A percentile compares a stretch with the other conserved stretches of the same genome.
phyloP scores from a whole-genome alignment of 176 grass and related monocot species.

The Lolium rigidum region DNA sequence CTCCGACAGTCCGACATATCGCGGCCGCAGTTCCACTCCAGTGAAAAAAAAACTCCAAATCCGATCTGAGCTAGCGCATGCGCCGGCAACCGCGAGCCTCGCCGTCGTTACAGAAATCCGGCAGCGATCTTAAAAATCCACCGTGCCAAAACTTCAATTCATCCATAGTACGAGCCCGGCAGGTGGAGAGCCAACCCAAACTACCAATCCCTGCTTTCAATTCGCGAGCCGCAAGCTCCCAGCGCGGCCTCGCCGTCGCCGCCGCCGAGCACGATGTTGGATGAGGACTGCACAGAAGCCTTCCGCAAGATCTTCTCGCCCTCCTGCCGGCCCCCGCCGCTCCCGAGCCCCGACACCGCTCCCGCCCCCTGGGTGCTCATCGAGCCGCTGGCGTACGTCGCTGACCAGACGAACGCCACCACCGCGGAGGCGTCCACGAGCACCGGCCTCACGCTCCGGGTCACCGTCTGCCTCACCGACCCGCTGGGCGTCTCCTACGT shows the following conservation, averaged over 20 bases:
- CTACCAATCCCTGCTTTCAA: neutral
- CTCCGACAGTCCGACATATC: no score
- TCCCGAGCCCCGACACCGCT: neutral
- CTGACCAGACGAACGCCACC: slow-evolving; percentile 15
- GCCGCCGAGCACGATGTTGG: slow-evolving; percentile 15
- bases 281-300: neutral
- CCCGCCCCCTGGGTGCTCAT: neutral
- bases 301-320: neutral
- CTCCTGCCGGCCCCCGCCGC: neutral
- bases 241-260: neutral
- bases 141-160: no score
- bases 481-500: slow-evolving; percentile 12
- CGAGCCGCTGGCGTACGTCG: slow-evolving; percentile 7
- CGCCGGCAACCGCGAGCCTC: neutral
- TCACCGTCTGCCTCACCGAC: neutral
- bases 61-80: neutral
- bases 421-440: slow-evolving; percentile 5
- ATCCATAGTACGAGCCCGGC: no score
- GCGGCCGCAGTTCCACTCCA: no score
- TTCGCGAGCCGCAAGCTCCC: no score
- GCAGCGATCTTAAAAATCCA: neutral
- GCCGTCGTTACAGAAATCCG: neutral
- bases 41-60: no score
- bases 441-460: neutral
- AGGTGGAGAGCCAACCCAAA: no score